Percentiles rank a stretch among this genome's conserved stretches.
These are phyloP conservation scores for Mycena leptocephala DNA, from an alignment of 768 basidiomycete genomes.

Conservation along the genomic window DNA sequence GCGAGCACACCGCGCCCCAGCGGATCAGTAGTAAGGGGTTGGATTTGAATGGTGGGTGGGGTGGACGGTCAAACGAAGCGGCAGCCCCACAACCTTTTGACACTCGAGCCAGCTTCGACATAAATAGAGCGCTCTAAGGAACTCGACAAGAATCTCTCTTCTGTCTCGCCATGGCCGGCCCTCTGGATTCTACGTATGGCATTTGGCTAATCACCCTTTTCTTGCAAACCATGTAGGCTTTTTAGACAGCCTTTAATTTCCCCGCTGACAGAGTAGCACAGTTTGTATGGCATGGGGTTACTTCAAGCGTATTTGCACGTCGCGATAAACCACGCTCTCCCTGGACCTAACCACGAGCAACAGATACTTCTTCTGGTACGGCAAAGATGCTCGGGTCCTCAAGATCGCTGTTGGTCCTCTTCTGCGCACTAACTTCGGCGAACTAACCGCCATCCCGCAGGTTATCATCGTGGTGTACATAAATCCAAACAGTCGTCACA, in stretches of 20 bases:
- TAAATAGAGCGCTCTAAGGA: too few species aligned
- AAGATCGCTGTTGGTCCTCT: not conserved
- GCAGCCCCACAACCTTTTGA: too few species aligned
- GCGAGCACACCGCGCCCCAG: too few species aligned
- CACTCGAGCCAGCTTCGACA: too few species aligned
- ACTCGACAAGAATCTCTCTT: not conserved
- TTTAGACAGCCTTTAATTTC: not conserved
- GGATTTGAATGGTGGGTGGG: too few species aligned
- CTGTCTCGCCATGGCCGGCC: not conserved
- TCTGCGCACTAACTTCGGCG: not conserved
- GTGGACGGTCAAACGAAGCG: too few species aligned
- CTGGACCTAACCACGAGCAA: not conserved
- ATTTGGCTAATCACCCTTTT: not conserved
- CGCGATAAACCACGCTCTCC: not conserved
- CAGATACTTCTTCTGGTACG: not conserved
- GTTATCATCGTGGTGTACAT: not conserved
- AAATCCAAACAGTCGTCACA: not conserved
- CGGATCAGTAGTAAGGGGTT: too few species aligned
- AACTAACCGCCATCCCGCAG: not conserved
- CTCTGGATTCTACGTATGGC: not conserved
- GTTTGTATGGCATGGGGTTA: not conserved
- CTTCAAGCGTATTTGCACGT: not conserved
- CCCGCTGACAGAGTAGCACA: not conserved
- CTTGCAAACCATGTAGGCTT: not conserved
- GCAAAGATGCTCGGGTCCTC: not conserved